Percentiles rank a stretch among this genome's conserved stretches.
These are phyloP conservation scores for Gossypium thurberi DNA, from an alignment of 345 rosid genomes.

Conservation along the genomic window DNA sequence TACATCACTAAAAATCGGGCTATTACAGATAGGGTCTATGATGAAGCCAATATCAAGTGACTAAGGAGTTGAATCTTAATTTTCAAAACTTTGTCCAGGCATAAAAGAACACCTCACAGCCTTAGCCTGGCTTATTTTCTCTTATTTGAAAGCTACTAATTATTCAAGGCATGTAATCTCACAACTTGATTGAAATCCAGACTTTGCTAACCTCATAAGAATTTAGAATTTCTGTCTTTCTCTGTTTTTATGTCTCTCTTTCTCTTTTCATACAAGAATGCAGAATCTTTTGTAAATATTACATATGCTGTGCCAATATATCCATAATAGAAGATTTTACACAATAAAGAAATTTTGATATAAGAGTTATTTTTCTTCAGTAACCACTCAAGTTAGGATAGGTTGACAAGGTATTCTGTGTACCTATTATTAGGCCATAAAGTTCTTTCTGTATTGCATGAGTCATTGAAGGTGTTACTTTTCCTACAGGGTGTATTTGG, in stretches of 20 bases:
- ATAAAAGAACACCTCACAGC: background rate
- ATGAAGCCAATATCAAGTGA: background rate
- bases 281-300: background rate
- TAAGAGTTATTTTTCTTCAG: background rate
- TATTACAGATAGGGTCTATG: background rate
- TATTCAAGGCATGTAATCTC: background rate
- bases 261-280: background rate
- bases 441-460: background rate
- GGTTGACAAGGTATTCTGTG: background rate
- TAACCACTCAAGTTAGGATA: background rate
- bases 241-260: background rate
- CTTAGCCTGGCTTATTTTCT: background rate
- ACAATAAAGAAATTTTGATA: background rate
- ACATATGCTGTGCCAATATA: background rate
- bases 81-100: background rate
- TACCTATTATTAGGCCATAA: background rate
- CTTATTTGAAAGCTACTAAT: background rate
- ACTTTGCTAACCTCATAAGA: background rate
- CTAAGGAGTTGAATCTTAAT: background rate
- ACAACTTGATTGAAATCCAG: background rate
- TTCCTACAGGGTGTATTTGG: slow-evolving; percentile 60
- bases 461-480: slow-evolving; percentile 3
- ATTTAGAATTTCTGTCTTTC: background rate
- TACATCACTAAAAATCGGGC: too few relatives aligned
- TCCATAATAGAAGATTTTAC: background rate